phyloP scores from a whole-genome alignment of 129 eudicot genomes.

The Oenanthe sinensis region DNA sequence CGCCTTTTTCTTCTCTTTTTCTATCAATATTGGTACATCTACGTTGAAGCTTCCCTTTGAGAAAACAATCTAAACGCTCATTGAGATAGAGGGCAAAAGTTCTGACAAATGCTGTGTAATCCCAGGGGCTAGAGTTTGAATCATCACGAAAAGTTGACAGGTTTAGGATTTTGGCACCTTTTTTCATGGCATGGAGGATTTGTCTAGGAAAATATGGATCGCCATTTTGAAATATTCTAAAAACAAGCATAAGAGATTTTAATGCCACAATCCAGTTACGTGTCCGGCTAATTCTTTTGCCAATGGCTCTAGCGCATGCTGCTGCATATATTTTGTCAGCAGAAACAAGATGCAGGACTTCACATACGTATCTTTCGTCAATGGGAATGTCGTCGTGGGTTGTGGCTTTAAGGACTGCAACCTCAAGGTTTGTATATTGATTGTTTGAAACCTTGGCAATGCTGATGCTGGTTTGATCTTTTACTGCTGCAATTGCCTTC shows the following conservation, averaged over 20 bases:
- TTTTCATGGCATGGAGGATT: slow-evolving; percentile 54
- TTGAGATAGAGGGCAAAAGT: slow-evolving; percentile 50
- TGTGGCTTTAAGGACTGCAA: slow-evolving; percentile 60
- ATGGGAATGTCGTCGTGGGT: slow-evolving; percentile 45
- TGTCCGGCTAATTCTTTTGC: slow-evolving; percentile 53
- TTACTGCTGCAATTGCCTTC: slow-evolving; percentile 65
- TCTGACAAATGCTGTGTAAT: slow-evolving; percentile 58
- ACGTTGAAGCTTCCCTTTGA: slow-evolving; percentile 63
- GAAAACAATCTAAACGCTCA: slow-evolving; percentile 56
- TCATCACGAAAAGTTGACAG: slow-evolving; percentile 42
- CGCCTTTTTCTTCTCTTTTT: background rate
- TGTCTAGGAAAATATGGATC: slow-evolving; percentile 71
- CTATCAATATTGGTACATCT: slow-evolving; percentile 19
- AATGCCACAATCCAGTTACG: slow-evolving; percentile 58
- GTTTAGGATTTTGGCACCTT: slow-evolving; percentile 49
- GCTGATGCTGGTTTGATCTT: slow-evolving; percentile 76
- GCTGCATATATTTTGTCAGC: slow-evolving; percentile 48
- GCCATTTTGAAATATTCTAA: slow-evolving; percentile 56
- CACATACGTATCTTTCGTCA: slow-evolving; percentile 33
- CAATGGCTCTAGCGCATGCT: slow-evolving; percentile 50
- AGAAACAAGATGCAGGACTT: slow-evolving; percentile 39
- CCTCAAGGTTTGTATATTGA: slow-evolving; percentile 36
- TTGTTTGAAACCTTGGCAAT: slow-evolving; percentile 49
- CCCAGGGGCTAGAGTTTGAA: slow-evolving; percentile 62
- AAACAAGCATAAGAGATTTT: slow-evolving; percentile 54